Conservation (phyloP, 2,329 filamentous ascomycete species). For the Arthroderma uncinatum region DNA sequence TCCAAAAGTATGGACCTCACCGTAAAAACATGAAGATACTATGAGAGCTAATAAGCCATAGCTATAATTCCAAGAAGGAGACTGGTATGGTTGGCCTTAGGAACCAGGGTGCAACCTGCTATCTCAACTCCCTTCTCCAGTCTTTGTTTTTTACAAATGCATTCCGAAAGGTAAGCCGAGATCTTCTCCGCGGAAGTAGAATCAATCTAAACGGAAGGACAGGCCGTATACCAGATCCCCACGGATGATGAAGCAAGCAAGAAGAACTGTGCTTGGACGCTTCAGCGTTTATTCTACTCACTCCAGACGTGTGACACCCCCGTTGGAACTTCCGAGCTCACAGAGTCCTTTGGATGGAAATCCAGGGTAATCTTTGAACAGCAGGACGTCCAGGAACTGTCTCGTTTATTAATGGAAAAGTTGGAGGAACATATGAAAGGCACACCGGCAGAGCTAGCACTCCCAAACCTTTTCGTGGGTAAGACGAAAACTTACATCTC, state of each 20-base stretch:
- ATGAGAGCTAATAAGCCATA: constrained; percentile 35
- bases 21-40: neutral
- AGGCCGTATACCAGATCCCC: constrained; percentile 95
- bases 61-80: constrained; percentile 97
- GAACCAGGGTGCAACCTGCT: constrained; percentile 91
- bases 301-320: constrained; percentile 75
- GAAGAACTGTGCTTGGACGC: constrained; percentile 80
- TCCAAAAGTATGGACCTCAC: constrained; percentile 29
- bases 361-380: constrained; percentile 97
- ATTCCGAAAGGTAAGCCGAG: constrained; percentile 64
- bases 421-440: constrained; percentile 98
- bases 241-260: constrained; percentile 65
- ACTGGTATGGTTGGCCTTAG: constrained; percentile 94
- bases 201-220: constrained; percentile 8
- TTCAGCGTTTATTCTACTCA: constrained; percentile 90
- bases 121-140: constrained; percentile 73
- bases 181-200: neutral
- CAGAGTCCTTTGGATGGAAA: constrained; percentile 96
- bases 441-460: constrained; percentile 75
- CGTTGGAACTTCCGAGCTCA: constrained; percentile 84
- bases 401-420: constrained; percentile 90
- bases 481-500: constrained; percentile 99
- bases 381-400: constrained; percentile 95
- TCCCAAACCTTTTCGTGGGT: constrained; percentile 85
- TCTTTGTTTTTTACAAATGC: constrained; percentile 81